Conservation (phyloP, 139 green algal species). For the Chlorella vulgaris region DNA sequence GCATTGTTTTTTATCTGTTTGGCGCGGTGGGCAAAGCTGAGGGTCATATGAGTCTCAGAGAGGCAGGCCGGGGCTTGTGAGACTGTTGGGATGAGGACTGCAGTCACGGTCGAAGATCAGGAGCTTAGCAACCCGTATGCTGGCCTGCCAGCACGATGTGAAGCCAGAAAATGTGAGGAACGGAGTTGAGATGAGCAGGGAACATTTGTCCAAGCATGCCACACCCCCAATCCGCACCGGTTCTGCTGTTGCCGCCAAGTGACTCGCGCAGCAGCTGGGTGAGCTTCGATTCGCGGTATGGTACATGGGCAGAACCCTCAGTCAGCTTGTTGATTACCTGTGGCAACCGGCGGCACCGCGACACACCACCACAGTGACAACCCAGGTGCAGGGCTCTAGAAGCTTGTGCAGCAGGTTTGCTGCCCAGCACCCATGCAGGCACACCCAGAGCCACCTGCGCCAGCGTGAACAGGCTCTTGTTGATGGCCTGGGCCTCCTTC, state of each 20-base stretch:
- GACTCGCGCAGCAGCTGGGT: constrained; percentile 56
- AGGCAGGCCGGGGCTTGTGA: constrained; percentile 41
- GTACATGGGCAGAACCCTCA: constrained; percentile 50
- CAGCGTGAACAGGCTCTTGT: constrained; percentile 59
- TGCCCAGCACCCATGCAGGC: too few species aligned
- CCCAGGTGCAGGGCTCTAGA: too few species aligned
- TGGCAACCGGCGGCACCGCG: not conserved
- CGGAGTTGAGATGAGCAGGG: not conserved
- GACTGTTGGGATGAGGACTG: constrained; percentile 67
- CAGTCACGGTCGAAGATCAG: not conserved
- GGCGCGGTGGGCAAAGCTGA: constrained; percentile 60
- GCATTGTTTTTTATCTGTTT: constrained; percentile 53
- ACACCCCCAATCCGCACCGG: too few species aligned
- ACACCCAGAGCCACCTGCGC: constrained; percentile 51
- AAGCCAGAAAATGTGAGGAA: too few species aligned
- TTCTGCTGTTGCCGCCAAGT: constrained; percentile 21
- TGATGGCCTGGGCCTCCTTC: constrained; percentile 70
- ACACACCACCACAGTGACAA: too few species aligned
- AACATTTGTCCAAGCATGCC: not conserved
- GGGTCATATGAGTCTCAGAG: constrained; percentile 57
- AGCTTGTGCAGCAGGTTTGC: too few species aligned
- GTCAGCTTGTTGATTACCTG: constrained; percentile 52
- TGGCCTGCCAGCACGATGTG: too few species aligned
- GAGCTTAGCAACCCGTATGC: too few species aligned
- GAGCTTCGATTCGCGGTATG: constrained; percentile 70